Percentiles rank a stretch among this genome's conserved stretches.
Conservation (phyloP, 2,329 filamentous ascomycete genomes). For the Colletotrichum viniferum region DNA sequence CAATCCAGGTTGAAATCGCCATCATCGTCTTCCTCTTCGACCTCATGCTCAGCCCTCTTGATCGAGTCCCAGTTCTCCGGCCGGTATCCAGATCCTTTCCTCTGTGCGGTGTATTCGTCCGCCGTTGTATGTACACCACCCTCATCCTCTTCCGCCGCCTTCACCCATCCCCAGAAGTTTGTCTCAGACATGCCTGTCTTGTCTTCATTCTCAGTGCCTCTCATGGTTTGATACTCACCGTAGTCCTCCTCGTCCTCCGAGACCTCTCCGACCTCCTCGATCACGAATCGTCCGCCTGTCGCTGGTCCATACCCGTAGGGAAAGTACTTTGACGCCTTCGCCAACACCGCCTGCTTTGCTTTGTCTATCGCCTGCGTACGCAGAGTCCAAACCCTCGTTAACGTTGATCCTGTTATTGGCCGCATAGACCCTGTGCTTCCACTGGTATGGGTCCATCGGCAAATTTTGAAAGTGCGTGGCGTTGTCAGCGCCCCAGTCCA, state of each 20-base stretch:
- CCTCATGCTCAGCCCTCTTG: not conserved
- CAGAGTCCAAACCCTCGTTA: conserved; percentile 12
- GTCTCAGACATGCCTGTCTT: not conserved
- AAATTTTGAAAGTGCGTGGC: conserved; percentile 25
- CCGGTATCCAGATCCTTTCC: not conserved
- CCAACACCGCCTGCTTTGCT: conserved; percentile 40
- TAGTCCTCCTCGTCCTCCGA: conserved; percentile 47
- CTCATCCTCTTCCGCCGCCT: not conserved
- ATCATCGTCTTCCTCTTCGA: not conserved
- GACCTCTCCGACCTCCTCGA: conserved; percentile 48
- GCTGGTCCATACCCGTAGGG: conserved; percentile 51
- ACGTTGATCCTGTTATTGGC: conserved; percentile 19
- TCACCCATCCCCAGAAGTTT: conserved; percentile 23
- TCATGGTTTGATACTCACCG: conserved; percentile 41
- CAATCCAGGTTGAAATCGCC: not conserved
- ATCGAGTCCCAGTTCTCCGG: not conserved
- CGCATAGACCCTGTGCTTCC: conserved; percentile 7
- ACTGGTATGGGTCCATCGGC: conserved; percentile 23
- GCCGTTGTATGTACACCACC: not conserved
- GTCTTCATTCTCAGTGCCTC: not conserved
- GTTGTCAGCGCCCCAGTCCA: conserved; percentile 42
- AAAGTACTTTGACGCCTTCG: conserved; percentile 49
- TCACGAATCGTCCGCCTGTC: conserved; percentile 43
- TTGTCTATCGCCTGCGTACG: conserved; percentile 36
- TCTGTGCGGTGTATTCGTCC: not conserved